These are phyloP conservation scores for Umbelopsis vinacea DNA, from an alignment of 192 early-diverging fungal genomes.

Conservation along the genomic window DNA sequence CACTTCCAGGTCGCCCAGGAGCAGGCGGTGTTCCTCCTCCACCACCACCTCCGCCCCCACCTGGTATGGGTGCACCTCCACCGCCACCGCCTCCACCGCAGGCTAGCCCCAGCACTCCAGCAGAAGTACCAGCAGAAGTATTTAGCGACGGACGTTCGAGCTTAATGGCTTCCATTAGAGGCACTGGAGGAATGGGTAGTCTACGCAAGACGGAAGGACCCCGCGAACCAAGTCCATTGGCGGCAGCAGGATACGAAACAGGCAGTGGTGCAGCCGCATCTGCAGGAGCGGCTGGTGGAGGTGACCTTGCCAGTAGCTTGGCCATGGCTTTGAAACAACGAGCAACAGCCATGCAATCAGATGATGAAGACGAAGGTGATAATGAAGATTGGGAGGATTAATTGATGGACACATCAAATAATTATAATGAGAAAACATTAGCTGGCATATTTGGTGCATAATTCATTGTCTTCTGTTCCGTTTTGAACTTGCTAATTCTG, in stretches of 20 bases:
- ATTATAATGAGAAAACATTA: not conserved
- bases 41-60: slow-evolving; percentile 48
- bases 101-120: no score
- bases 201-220: slow-evolving; percentile 43
- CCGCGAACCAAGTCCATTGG: slow-evolving; percentile 16
- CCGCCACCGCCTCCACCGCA: slow-evolving; percentile 25
- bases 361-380: slow-evolving; percentile 42
- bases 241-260: slow-evolving; percentile 10
- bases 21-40: slow-evolving; percentile 25
- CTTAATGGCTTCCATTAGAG: slow-evolving; percentile 54
- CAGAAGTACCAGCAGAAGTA: slow-evolving; percentile 7
- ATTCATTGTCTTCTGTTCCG: not conserved
- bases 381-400: slow-evolving; percentile 44
- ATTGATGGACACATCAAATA: no score
- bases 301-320: slow-evolving; percentile 33
- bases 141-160: slow-evolving; percentile 33
- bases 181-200: slow-evolving; percentile 47
- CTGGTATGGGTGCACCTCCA: slow-evolving; percentile 12
- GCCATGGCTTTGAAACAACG: slow-evolving; percentile 37
- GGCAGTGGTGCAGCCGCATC: slow-evolving; percentile 3
- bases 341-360: slow-evolving; percentile 39
- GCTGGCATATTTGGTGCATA: not conserved
- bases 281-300: slow-evolving; percentile 5
- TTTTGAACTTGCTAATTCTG: not conserved
- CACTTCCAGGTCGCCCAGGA: slow-evolving; percentile 3